Percentiles rank a stretch among this genome's conserved stretches.
Conservation (phyloP, 2,329 filamentous ascomycete genomes). For the Fonsecaea pedrosoi region DNA sequence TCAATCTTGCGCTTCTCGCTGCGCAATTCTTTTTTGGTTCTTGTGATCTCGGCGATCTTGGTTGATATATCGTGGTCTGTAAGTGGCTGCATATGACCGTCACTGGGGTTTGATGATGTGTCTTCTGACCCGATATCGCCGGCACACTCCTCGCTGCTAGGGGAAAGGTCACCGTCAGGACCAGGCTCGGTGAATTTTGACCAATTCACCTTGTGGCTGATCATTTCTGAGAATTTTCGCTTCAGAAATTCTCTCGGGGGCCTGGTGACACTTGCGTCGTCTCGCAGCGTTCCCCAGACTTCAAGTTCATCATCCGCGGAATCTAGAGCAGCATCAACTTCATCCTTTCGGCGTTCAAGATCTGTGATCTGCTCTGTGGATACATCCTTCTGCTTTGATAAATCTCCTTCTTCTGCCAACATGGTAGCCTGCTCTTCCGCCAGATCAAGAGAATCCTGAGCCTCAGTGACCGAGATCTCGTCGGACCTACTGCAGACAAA, state of each 20-base stretch:
- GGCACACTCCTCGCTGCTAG: neutral
- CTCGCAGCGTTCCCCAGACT: constrained; percentile 1
- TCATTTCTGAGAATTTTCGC: constrained; percentile 5
- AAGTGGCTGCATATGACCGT: neutral
- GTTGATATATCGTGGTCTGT: constrained; percentile 8
- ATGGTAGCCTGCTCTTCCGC: constrained; percentile 44
- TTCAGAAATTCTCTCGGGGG: constrained; percentile 2
- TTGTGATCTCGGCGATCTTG: constrained; percentile 4
- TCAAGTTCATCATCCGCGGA: constrained; percentile 1
- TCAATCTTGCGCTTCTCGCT: neutral
- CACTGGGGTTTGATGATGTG: neutral
- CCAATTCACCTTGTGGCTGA: neutral
- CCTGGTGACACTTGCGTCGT: neutral
- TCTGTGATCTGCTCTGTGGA: neutral
- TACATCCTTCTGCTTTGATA: constrained; percentile 18
- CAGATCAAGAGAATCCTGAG: constrained; percentile 50
- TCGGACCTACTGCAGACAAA: constrained; percentile 71
- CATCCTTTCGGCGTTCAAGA: neutral
- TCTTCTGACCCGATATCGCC: neutral
- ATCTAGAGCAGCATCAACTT: constrained; percentile 1
- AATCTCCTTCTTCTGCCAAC: constrained; percentile 35
- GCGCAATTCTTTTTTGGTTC: neutral
- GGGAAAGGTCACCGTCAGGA: constrained; percentile 4
- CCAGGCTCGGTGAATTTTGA: neutral
- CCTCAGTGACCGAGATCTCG: constrained; percentile 61